phyloP scores from a whole-genome alignment of 768 basidiomycete species.

The Podaxis mareebaensis region DNA sequence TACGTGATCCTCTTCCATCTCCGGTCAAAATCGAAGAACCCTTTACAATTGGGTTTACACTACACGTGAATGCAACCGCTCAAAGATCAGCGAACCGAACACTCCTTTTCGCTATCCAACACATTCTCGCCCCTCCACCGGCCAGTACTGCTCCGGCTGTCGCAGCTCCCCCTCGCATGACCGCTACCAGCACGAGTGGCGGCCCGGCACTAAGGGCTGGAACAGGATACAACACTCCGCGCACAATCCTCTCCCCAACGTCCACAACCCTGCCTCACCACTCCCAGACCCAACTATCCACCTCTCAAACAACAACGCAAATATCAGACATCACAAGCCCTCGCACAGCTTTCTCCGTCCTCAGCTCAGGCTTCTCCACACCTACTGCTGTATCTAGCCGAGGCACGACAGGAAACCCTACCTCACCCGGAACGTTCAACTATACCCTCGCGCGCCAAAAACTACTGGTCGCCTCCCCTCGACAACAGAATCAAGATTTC shows the following conservation, averaged over 20 bases:
- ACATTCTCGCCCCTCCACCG: conserved; percentile 45
- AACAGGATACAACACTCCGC: conserved; percentile 12
- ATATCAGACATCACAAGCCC: conserved; percentile 33
- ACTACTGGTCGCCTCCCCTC: conserved; percentile 44
- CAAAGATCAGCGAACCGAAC: conserved; percentile 35
- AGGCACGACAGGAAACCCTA: conserved; percentile 27
- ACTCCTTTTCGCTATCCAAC: conserved; percentile 65
- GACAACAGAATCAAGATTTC: conserved; percentile 25
- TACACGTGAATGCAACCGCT: conserved; percentile 37
- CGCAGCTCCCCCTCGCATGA: conserved; percentile 19
- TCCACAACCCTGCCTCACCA: not conserved
- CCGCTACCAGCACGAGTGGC: not conserved
- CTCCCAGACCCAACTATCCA: conserved; percentile 3
- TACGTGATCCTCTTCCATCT: conserved; percentile 50
- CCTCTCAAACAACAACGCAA: conserved; percentile 18
- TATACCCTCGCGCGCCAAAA: conserved; percentile 54
- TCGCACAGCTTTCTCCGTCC: conserved; percentile 15
- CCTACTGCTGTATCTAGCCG: conserved; percentile 39
- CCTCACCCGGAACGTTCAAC: conserved; percentile 34
- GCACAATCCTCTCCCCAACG: conserved; percentile 10
- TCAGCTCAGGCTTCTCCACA: conserved; percentile 57
- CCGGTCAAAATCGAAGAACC: conserved; percentile 52
- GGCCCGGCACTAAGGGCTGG: not conserved
- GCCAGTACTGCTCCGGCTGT: conserved; percentile 24
- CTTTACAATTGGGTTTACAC: conserved; percentile 55